Conservation (phyloP, 192 early-diverging fungal species). For the Coemansia sp. region DNA sequence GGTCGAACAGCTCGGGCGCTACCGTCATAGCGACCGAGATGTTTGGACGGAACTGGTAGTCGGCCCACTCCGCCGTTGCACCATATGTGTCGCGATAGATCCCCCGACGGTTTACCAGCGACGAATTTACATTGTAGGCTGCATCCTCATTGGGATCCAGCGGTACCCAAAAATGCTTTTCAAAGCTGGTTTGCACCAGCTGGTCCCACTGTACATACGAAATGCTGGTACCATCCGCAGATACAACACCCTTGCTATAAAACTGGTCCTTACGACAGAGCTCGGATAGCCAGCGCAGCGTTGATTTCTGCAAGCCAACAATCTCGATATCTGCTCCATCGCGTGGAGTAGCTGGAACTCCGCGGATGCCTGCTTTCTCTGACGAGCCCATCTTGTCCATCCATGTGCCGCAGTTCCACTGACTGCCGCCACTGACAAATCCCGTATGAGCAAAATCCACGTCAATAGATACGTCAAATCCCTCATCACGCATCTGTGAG, state of each 20-base stretch:
- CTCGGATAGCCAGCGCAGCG: constrained; percentile 77
- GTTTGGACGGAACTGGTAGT: constrained; percentile 95
- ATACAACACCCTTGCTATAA: constrained; percentile 50
- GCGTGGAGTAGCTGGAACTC: constrained; percentile 87
- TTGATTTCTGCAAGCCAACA: constrained; percentile 80
- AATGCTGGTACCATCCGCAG: constrained; percentile 46
- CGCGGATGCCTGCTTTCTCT: constrained; percentile 88
- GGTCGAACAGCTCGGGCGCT: constrained; percentile 90
- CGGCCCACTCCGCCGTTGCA: constrained; percentile 68
- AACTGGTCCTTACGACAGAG: constrained; percentile 51
- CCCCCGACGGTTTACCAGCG: constrained; percentile 78
- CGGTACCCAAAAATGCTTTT: constrained; percentile 90
- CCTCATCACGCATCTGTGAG: constrained; percentile 85
- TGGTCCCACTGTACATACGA: constrained; percentile 76
- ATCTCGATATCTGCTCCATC: constrained; percentile 93
- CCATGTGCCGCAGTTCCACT: constrained; percentile 97
- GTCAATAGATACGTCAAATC: constrained; percentile 79
- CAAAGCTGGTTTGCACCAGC: constrained; percentile 78
- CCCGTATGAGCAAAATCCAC: constrained; percentile 74
- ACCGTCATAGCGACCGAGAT: constrained; percentile 87
- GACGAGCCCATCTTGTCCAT: constrained; percentile 99
- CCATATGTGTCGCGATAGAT: constrained; percentile 92
- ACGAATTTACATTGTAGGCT: constrained; percentile 56
- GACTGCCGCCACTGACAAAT: constrained; percentile 81
- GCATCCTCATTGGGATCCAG: constrained; percentile 60